These are phyloP conservation scores for Oryza brachyantha DNA, from an alignment of 176 grass and related monocot genomes.

Conservation along the genomic window DNA sequence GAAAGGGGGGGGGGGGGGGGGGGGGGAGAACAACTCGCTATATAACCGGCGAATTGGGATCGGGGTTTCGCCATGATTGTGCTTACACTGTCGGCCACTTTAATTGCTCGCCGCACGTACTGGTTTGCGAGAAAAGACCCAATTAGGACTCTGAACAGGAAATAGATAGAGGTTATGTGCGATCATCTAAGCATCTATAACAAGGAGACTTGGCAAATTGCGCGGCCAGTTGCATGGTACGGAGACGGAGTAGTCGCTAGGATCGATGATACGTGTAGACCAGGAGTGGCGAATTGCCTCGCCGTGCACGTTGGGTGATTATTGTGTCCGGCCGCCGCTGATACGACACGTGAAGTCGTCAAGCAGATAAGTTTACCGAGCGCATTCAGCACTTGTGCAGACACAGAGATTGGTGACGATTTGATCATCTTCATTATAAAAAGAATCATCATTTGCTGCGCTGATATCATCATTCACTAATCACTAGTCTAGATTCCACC, in stretches of 20 bases:
- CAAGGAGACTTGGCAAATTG: not conserved
- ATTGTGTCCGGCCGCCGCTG: not conserved
- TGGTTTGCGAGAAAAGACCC: too few species aligned
- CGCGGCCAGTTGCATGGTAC: not conserved
- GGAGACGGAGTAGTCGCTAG: too few species aligned
- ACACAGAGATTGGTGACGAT: too few species aligned
- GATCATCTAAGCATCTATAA: not conserved
- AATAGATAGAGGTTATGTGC: not conserved
- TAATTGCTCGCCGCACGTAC: not conserved
- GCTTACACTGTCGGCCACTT: constrained; percentile 10
- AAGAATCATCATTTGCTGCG: too few species aligned
- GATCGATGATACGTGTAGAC: not conserved
- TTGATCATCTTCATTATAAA: too few species aligned
- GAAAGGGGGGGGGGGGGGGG: too few species aligned
- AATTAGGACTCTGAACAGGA: not conserved
- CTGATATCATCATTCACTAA: too few species aligned
- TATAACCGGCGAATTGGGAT: not conserved
- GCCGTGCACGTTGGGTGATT: not conserved
- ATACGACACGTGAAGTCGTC: not conserved
- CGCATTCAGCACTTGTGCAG: too few species aligned
- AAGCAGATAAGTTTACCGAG: not conserved
- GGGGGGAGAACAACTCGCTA: not conserved
- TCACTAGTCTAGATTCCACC: too few species aligned
- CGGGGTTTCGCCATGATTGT: not conserved
- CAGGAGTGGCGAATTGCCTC: not conserved